Evolutionary conservation across 257 asterid genomes (phyloP), one percentile per base, ranked within the genome.

Genomic region (Agastache rugosa): DNA sequence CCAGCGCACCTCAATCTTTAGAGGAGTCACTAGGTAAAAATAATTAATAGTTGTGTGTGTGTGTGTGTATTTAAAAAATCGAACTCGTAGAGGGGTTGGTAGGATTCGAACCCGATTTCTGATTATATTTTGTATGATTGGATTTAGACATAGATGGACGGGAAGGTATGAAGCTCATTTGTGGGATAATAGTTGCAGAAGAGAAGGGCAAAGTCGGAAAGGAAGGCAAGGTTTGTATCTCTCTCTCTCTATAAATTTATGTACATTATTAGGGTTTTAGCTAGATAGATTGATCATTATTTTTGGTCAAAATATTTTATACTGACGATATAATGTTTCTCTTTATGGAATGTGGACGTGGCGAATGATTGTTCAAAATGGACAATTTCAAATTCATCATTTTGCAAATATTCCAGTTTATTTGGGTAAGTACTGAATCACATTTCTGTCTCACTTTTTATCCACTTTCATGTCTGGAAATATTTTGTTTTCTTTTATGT

Each of bases 141-240:
- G 16, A 17, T 25, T 35, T 11, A 75, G 97, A 75, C 97, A 93
- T 63, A 87, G 97, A 54, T 91, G 97, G 97, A 91, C 98, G 0
- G 98, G 98, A 5, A 83, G 97, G 81, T 92, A 85, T 72, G 96
- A 92, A 84, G 97, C 96, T 72, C 97, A 92, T 75, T 51, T 93
- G 64, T 93, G 98, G 98, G 98, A 93, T 50, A 93, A 90, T 62
- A 88, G 89, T 80, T 90, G 98, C 86, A 81, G 96, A 79, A 87
- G 96, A 77, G 92, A 93, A 89, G 98, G 98, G 62, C 98, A 93
- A 83, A 93, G 93, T 70, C 84, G 98, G 74, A 93, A 93, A 87
- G 98, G 98, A 78, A 90, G 97, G 65, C 98, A 92, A 92, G 98
- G 97, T 90, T 11, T 45, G 84, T 59, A 27, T 29, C 35, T 22